Conservation (phyloP, 108 stramenopile genomes). For the Aureococcus anophagefferens region DNA sequence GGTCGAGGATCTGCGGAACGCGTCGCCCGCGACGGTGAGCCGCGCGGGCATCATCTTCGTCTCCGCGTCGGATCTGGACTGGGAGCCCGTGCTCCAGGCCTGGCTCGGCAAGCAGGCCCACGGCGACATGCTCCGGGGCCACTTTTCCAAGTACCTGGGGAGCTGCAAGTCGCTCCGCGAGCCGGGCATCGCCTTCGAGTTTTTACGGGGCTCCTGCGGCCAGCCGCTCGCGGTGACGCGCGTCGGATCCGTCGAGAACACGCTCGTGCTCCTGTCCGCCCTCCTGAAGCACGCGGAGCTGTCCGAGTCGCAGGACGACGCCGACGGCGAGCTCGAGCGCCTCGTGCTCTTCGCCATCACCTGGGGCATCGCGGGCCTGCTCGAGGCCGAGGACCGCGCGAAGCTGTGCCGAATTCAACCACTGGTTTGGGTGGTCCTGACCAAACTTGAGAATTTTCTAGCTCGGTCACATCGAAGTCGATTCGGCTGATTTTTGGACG, state of each 20-base stretch:
- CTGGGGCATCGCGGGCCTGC: conserved; percentile 36
- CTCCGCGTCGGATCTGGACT: conserved; percentile 50
- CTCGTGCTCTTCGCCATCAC: conserved; percentile 26
- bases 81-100: conserved; percentile 42
- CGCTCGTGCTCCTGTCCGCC: conserved; percentile 25
- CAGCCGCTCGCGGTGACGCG: conserved; percentile 31
- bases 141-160: conserved; percentile 15
- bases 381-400: conserved; percentile 29
- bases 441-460: too few species aligned
- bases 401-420: too few species aligned
- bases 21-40: conserved; percentile 51
- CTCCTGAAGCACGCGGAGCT: conserved; percentile 34
- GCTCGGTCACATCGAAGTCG: too few species aligned
- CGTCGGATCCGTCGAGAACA: conserved; percentile 30
- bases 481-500: too few species aligned
- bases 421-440: too few species aligned
- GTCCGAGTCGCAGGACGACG: conserved; percentile 21
- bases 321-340: conserved; percentile 19
- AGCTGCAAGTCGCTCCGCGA: conserved; percentile 1
- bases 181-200: conserved; percentile 9
- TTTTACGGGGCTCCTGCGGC: conserved; percentile 19
- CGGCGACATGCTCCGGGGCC: conserved; percentile 8
- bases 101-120: conserved; percentile 31
- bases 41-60: conserved; percentile 56
- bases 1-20: conserved; percentile 48